These are phyloP conservation scores for Ceratocystis huliohia DNA, from an alignment of 2,329 filamentous ascomycete genomes.

Conservation along the genomic window DNA sequence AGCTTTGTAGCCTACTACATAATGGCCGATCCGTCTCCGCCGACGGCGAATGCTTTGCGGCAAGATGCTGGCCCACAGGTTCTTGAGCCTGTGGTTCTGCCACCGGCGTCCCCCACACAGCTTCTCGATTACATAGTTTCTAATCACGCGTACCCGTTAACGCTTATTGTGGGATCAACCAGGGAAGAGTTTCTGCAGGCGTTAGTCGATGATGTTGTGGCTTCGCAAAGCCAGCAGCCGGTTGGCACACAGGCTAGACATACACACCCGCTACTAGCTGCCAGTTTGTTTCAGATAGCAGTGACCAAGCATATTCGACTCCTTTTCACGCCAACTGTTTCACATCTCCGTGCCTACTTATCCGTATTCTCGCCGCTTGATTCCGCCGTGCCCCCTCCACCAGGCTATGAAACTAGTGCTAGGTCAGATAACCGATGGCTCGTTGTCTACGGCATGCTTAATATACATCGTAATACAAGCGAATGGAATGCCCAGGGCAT, in stretches of 20 bases:
- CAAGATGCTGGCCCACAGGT: background rate
- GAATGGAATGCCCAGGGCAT: constrained; percentile 68
- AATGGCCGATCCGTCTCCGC: constrained; percentile 11
- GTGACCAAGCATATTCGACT: constrained; percentile 56
- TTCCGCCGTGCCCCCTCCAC: constrained; percentile 31
- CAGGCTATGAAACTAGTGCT: constrained; percentile 23
- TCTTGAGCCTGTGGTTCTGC: constrained; percentile 33
- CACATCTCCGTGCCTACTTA: constrained; percentile 65
- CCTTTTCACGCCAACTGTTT: constrained; percentile 61
- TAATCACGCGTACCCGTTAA: constrained; percentile 44
- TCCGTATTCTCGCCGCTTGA: constrained; percentile 38
- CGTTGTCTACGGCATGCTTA: constrained; percentile 52
- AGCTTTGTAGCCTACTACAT: background rate
- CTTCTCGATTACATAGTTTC: constrained; percentile 54
- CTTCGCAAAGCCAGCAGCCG: background rate
- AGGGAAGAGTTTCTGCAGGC: constrained; percentile 51
- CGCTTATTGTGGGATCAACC: constrained; percentile 57
- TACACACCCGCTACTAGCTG: constrained; percentile 36
- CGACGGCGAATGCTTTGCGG: background rate
- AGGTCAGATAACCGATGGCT: constrained; percentile 32
- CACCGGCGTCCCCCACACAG: constrained; percentile 43
- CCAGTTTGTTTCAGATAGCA: constrained; percentile 56
- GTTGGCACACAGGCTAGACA: constrained; percentile 25
- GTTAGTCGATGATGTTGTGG: constrained; percentile 38
- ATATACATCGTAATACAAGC: constrained; percentile 52